Evolutionary conservation across 2,329 filamentous ascomycete genomes (phyloP).

Genomic region (Alternaria arbusti): DNA sequence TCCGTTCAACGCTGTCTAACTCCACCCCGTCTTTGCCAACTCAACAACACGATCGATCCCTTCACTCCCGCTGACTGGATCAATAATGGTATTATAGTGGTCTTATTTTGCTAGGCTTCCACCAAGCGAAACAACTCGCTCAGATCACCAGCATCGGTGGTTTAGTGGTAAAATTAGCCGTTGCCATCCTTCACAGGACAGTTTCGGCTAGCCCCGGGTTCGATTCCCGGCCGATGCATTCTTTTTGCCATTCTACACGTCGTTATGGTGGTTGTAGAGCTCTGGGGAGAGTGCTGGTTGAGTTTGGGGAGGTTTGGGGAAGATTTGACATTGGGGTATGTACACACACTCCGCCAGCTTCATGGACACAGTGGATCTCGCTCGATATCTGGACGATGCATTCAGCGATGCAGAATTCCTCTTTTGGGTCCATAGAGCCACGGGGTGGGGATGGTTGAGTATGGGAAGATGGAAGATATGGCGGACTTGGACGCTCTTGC

Average conservation of each 20-base stretch:
- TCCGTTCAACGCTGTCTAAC: neutral
- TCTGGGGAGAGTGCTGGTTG: neutral
- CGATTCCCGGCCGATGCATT: constrained; percentile 19
- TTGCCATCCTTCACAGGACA: constrained; percentile 9
- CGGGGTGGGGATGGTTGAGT: neutral
- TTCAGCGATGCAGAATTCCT: fast-evolving
- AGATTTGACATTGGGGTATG: fast-evolving
- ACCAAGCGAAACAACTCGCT: neutral
- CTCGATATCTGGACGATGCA: neutral
- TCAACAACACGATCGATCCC: neutral
- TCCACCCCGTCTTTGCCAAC: neutral
- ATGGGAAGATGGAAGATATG: neutral
- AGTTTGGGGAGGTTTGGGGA: neutral
- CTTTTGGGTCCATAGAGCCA: neutral
- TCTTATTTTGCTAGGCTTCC: no score
- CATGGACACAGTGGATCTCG: fast-evolving
- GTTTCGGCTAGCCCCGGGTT: constrained; percentile 21
- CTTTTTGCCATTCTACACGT: neutral
- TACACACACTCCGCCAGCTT: fast-evolving
- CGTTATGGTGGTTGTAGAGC: neutral
- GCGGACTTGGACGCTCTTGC: no score
- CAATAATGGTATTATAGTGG: no score
- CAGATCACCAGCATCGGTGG: constrained; percentile 13
- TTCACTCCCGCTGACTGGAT: no score
- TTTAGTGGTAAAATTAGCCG: constrained; percentile 26